Conservation (phyloP, 2,329 filamentous ascomycete species). For the Fonsecaea pedrosoi region DNA sequence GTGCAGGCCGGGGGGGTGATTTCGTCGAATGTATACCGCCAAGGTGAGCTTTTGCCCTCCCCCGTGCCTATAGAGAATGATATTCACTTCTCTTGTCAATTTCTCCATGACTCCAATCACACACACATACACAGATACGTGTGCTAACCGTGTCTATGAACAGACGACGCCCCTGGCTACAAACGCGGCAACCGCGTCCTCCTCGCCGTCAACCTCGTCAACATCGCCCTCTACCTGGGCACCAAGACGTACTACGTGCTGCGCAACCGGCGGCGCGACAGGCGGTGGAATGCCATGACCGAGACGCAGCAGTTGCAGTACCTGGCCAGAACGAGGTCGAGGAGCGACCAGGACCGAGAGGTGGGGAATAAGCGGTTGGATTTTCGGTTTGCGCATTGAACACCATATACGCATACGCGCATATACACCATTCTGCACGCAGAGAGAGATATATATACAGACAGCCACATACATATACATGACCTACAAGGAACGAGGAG, state of each 20-base stretch:
- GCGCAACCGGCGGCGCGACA: conserved; percentile 45
- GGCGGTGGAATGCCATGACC: conserved; percentile 52
- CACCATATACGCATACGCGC: no score
- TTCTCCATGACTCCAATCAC: no score
- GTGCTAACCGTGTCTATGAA: no score
- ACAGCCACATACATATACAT: no score
- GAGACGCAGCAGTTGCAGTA: conserved; percentile 48
- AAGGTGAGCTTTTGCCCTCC: conserved; percentile 9
- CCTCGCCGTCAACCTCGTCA: conserved; percentile 59
- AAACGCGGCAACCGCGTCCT: conserved; percentile 64
- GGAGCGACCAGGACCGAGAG: conserved; percentile 32
- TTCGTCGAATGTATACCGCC: conserved; percentile 45
- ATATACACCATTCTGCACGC: no score
- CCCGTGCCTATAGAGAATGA: conserved; percentile 40
- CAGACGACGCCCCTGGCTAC: conserved; percentile 62
- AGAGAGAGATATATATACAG: no score
- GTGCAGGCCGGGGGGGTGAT: conserved; percentile 47
- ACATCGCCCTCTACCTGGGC: conserved; percentile 58
- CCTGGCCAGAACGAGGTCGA: conserved; percentile 43
- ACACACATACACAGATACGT: no score
- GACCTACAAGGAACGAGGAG: no score
- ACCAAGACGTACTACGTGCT: conserved; percentile 50
- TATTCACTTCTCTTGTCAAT: no score
- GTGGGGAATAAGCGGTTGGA: conserved; percentile 47
- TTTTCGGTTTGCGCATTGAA: conserved; percentile 30